Evolutionary conservation across 2,329 filamentous ascomycete genomes (phyloP), one percentile per base, ranked within the genome.

Genomic region (Calonectria henricotiae): DNA sequence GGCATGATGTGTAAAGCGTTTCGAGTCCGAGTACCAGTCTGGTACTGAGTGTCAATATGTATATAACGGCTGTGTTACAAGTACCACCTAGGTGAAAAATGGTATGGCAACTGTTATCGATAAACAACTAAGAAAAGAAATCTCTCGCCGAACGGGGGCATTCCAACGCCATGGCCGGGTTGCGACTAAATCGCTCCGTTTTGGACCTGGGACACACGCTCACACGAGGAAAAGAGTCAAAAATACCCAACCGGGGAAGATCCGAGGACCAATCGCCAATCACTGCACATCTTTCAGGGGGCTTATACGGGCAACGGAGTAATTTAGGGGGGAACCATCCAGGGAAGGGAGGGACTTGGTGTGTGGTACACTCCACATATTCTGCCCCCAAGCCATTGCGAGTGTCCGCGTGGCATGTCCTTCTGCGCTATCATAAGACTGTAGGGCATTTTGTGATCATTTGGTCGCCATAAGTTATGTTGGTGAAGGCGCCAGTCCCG

Each of bases 341-440:
- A 23, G 30, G 25, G 32, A 35, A 49, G 39, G 62, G 47, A 27
- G 49, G 35, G 7, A 51, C 27, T 61, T 60, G 35, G 67, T 64
- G 67, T 54, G 62, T 54, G 63, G 30, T n/a, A 25, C 66, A 12
- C 64, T 58, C 54, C 54, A 67, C 64, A 54, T 23, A 49, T 54
- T 46, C 37, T 37, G 12, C 37, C 37, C 32, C 23, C 41, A 37
- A 66, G 62, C 35, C 25, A 46, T 46, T 61, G 17, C 47, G 30
- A 12, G 49, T 70, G 68, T 67, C 68, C 68, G 68, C 68, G 68
- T 70, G 68, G 68, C 68, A 67, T 64, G 39, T 30, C 62, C 58
- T 70, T 27, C 15, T 63, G 47, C 60, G 47, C 64, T 70, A 70
- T 41, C 25, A 44, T 60, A 54, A 39, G 54, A 47, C 39, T 62